Conservation (phyloP, 1,284 basidiomycete genomes). For the Hortiboletus rubellus region DNA sequence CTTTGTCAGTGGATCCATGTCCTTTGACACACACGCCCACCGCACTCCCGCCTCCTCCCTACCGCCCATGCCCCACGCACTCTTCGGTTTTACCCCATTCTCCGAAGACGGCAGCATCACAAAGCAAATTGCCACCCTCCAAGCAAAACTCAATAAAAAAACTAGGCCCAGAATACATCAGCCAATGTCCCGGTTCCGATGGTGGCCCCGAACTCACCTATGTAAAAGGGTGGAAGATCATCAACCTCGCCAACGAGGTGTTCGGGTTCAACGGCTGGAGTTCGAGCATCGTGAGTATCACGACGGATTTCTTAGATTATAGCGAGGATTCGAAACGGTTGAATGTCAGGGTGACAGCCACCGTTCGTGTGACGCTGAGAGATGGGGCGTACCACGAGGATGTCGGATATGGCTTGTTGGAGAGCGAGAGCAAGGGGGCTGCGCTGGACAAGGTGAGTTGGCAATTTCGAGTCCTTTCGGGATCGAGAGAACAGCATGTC, state of each 20-base stretch:
- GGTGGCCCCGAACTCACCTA: constrained; percentile 90
- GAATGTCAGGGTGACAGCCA: constrained; percentile 80
- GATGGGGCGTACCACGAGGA: constrained; percentile 95
- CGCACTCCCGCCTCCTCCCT: constrained; percentile 31
- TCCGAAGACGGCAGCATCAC: constrained; percentile 41
- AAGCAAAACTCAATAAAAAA: constrained; percentile 83
- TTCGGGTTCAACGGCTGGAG: constrained; percentile 99
- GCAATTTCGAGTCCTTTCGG: not conserved
- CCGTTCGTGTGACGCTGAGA: constrained; percentile 83
- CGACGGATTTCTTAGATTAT: constrained; percentile 74
- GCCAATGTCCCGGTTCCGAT: constrained; percentile 85
- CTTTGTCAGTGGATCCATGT: constrained; percentile 47
- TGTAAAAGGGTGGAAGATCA: constrained; percentile 96
- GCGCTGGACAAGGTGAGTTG: constrained; percentile 86
- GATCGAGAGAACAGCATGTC: not conserved
- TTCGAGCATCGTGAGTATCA: constrained; percentile 77
- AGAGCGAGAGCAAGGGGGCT: constrained; percentile 83
- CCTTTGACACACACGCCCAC: constrained; percentile 58
- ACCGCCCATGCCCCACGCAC: not conserved
- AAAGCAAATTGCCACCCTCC: constrained; percentile 66
- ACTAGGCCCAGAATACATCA: constrained; percentile 93
- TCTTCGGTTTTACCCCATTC: constrained; percentile 31
- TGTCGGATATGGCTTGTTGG: constrained; percentile 85
- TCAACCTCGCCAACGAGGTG: constrained; percentile 96
- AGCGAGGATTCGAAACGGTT: constrained; percentile 67